Evolutionary conservation across 257 asterid species (phyloP), one percentile per base, ranked within the genome.

Genomic region (Buddleja alternifolia): DNA sequence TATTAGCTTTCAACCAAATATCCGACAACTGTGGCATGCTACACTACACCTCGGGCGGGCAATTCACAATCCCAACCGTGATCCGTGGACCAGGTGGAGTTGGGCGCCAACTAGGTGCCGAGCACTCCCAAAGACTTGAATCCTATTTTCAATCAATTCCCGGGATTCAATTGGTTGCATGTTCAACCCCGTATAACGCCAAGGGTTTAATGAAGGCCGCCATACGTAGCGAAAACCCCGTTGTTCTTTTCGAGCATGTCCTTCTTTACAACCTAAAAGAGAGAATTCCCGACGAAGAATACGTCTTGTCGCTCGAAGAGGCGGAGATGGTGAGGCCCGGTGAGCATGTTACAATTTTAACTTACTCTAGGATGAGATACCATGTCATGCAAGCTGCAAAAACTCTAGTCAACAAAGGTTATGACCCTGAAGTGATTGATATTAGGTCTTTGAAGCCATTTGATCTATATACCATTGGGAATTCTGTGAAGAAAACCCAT

Each of bases 321-420:
- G 88, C 88, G 4, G 88, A 83, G 73, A 80, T 83, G 85, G 88
- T 83, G 74, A 75, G 88, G 75, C 88, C 88, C 3, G 88, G 88
- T 14, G 79, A 77, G 60, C 82, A 80, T 25, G 69, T 83, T 7
- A 83, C 88, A 0, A 80, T 83, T 24, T 75, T 83, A 37, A 83
- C 88, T 21, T 83, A 83, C 56, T 83, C 88, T 12, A 51, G 88
- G 70, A 83, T 83, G 88, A 77, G 88, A 71, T 83, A 83, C 83
- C 88, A 83, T 72, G 88, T 83, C 17, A 83, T 83, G 88, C 88
- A 83, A 62, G 88, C 88, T 6, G 85, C 82, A 23, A 83, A 83
- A 53, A 83, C 82, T 10, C 83, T 83, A 6, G 85, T 83, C 45
- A 83, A 78, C 75, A 83, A 72, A 67, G 88, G 88, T 3, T 83